Evolutionary conservation across 1,139 yeast genomes (phyloP), one percentile per base, ranked within the genome.

Genomic region (Lodderomyces metapsilosis): DNA sequence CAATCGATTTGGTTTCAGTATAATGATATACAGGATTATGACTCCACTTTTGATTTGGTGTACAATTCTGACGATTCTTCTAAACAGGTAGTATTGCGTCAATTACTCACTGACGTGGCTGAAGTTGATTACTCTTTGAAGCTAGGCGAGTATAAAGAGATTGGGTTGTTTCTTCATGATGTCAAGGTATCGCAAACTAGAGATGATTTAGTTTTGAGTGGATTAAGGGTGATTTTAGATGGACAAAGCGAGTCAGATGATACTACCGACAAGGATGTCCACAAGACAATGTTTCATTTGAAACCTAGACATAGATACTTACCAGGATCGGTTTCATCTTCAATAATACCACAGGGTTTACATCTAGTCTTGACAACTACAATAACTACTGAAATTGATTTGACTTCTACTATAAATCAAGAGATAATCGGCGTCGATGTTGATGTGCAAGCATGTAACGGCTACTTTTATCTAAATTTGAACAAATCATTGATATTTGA

Each of bases 261-360:
- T 7, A 50, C 47, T 3, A 49, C 46, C 10, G 50, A 43, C 11
- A 42, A 38, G 13, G 53, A 54, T 36, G 44, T 67, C 11, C 64
- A 61, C 44, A 62, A 62, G 41, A 72, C 78, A 1, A 49, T 72
- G 48, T 70, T 72, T 50, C 77, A 72, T 47, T 56, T 69, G 9
- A 69, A 69, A 43, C 77, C 77, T 8, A 59, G 74, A 43, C 74
- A 66, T 50, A 55, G 77, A 42, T 36, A 41, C 12, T 41, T 47
- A 6, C 27, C 50, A 10, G 32, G 39, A 1, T 40, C 27, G 10
- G 28, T 47, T 1, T 41, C 40, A 1, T 49, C 59, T 4, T 17
- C 37, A 5, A 40, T 65, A 4, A 34, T 47, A 4, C 46, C 56
- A 1, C 65, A 66, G 41, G 76, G 78, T 1, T 57, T 72, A 39